Conservation (phyloP, 2,329 filamentous ascomycete genomes). For the Pseudocercospora cruenta region DNA sequence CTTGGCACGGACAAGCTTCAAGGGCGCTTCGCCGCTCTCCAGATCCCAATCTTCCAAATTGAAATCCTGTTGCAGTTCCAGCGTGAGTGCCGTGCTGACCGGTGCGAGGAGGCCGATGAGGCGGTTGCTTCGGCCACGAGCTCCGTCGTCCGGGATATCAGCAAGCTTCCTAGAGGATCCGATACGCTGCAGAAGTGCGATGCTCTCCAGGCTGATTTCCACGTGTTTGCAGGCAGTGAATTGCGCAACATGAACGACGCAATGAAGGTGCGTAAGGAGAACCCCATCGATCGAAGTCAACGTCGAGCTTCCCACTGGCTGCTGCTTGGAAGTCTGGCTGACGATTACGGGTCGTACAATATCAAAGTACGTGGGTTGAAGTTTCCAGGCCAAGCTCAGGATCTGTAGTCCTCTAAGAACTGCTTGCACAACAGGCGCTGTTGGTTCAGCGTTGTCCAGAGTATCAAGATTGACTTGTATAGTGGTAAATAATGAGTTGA, state of each 20-base stretch:
- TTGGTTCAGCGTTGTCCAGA: constrained; percentile 71
- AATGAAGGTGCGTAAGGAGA: constrained; percentile 74
- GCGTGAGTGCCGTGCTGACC: constrained; percentile 67
- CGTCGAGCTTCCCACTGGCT: constrained; percentile 71
- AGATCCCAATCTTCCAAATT: constrained; percentile 82
- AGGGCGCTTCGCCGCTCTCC: constrained; percentile 68
- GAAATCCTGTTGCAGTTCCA: constrained; percentile 79
- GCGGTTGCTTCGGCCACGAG: constrained; percentile 41
- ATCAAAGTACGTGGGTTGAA: constrained; percentile 89
- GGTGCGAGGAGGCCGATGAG: constrained; percentile 35
- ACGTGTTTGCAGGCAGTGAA: constrained; percentile 86
- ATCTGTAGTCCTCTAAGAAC: constrained; percentile 81
- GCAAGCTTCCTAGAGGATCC: constrained; percentile 82
- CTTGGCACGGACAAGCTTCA: constrained; percentile 75
- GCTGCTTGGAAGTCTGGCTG: constrained; percentile 61
- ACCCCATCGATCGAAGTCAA: constrained; percentile 93
- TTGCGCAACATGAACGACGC: constrained; percentile 80
- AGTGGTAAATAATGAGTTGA: constrained; percentile 75
- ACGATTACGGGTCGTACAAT: constrained; percentile 81
- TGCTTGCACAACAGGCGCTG: constrained; percentile 80
- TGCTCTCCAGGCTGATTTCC: constrained; percentile 75
- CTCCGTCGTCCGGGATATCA: constrained; percentile 66
- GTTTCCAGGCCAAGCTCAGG: constrained; percentile 77
- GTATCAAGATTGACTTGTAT: constrained; percentile 76
- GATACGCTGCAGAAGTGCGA: constrained; percentile 83